Percentiles rank a stretch among this genome's conserved stretches.
Conservation (phyloP, 2,329 filamentous ascomycete genomes). For the Monilinia fructicola region DNA sequence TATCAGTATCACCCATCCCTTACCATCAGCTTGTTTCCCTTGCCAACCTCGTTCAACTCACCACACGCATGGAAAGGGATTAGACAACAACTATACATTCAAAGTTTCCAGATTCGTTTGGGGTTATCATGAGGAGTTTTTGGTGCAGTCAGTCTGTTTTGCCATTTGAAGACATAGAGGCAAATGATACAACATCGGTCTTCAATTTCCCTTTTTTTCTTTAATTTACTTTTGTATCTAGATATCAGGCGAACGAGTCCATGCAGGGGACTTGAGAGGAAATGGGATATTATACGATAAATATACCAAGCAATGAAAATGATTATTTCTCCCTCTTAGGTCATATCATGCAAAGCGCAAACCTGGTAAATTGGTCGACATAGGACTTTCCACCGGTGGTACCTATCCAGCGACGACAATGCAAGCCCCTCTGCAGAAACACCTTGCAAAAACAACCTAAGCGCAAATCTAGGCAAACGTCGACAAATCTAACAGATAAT, state of each 20-base stretch:
- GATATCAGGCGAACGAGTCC: conserved; percentile 49
- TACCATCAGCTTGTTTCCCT: neutral
- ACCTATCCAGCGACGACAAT: neutral
- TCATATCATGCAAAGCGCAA: neutral
- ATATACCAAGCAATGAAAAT: neutral
- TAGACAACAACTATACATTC: neutral
- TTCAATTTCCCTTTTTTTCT: conserved; percentile 5
- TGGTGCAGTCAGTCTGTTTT: neutral
- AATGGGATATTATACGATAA: neutral
- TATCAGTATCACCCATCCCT: neutral
- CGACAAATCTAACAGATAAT: no score
- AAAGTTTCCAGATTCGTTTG: neutral
- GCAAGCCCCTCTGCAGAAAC: no score
- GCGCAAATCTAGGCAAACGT: no score
- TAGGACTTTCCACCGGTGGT: neutral
- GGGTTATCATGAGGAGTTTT: conserved; percentile 12
- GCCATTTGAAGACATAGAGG: neutral
- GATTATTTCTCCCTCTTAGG: neutral
- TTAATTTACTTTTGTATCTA: conserved; percentile 2
- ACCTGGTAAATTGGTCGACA: neutral
- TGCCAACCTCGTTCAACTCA: neutral
- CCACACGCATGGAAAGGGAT: neutral
- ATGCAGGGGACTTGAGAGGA: neutral
- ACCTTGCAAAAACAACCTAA: no score
- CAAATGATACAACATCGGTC: conserved; percentile 14